Conservation (phyloP, 306 rosid genomes). For the Alnus glutinosa region DNA sequence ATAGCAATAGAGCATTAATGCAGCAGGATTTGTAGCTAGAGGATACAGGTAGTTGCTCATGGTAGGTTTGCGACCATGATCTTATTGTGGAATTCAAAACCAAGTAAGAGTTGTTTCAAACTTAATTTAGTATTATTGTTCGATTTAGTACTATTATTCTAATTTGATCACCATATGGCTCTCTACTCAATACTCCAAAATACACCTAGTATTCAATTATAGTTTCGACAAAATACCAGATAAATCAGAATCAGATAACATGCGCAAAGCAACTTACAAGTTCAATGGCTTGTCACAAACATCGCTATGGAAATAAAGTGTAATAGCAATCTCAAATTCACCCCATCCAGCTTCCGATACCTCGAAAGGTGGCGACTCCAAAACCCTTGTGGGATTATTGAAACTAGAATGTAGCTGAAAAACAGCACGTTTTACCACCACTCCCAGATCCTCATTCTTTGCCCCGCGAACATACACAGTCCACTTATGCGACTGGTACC, state of each 20-base stretch:
- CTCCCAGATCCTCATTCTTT: conserved; percentile 68
- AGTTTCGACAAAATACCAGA: conserved; percentile 14
- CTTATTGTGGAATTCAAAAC: neutral
- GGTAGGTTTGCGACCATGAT: neutral
- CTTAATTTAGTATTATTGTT: neutral
- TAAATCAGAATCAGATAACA: conserved; percentile 25
- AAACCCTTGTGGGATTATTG: conserved; percentile 67
- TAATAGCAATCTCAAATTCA: conserved; percentile 74
- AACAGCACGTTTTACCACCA: conserved; percentile 61
- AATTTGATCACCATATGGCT: conserved; percentile 13
- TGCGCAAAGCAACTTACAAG: conserved; percentile 55
- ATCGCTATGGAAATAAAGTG: conserved; percentile 65
- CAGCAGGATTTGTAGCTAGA: neutral
- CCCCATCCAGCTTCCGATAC: conserved; percentile 88
- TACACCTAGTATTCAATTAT: conserved; percentile 22
- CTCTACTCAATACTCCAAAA: conserved; percentile 15
- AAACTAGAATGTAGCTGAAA: conserved; percentile 89
- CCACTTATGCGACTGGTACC: conserved; percentile 85
- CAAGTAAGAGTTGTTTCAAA: neutral
- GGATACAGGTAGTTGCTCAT: neutral
- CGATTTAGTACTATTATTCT: neutral
- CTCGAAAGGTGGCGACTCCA: conserved; percentile 80
- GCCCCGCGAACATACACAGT: conserved; percentile 83
- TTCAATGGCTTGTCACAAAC: conserved; percentile 76
- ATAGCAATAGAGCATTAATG: neutral